Base-by-base conservation (phyloP, 305 asterid species). In the Ilex paraguariensis region DNA sequence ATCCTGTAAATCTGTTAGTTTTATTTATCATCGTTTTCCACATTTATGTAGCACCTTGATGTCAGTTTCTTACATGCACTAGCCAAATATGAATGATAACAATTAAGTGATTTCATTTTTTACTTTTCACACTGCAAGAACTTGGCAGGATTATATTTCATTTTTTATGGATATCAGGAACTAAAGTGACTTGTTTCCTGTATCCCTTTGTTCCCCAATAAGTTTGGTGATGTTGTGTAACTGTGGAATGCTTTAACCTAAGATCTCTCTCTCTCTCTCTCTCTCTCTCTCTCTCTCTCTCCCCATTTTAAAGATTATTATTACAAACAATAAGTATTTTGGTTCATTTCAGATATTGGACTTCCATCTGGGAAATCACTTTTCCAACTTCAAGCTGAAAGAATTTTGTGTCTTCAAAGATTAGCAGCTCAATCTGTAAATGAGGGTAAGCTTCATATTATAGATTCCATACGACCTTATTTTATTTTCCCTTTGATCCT, bases 331-430 rank as follows among this genome's bases (percentile, higher is more conserved):
- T 36, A 36, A 4, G 7, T 36, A 4, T 36, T 36, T 36, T 36
- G 42, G 6, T 36, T 36, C 56, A 59, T 74, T 68, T 61, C 70
- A 93, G 99, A 90, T 70, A 90, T 93, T 67, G 97, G 97, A 62
- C 96, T 93, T 73, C 97, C 99, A 71, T 93, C 99, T 68, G 97
- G 96, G 53, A 93, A 93, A 79, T 90, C 99, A 66, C 95, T 93
- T 73, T 93, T 90, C 84, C 99, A 90, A 71, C 84, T 93, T 61
- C 99, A 93, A 81, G 99, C 99, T 39, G 99, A 93, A 79, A 78
- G 99, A 59, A 93, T 90, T 69, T 77, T 88, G 80, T 85, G 93
- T 57, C 74, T 88, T 64, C 96, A 93, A 76, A 87, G 87, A 77
- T 73, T 93, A 73, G 96, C 95, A 62, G 79, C 92, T 75, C 88